These are phyloP conservation scores for Neoboletus magnificus DNA, from an alignment of 768 basidiomycete species.

Conservation along the genomic window DNA sequence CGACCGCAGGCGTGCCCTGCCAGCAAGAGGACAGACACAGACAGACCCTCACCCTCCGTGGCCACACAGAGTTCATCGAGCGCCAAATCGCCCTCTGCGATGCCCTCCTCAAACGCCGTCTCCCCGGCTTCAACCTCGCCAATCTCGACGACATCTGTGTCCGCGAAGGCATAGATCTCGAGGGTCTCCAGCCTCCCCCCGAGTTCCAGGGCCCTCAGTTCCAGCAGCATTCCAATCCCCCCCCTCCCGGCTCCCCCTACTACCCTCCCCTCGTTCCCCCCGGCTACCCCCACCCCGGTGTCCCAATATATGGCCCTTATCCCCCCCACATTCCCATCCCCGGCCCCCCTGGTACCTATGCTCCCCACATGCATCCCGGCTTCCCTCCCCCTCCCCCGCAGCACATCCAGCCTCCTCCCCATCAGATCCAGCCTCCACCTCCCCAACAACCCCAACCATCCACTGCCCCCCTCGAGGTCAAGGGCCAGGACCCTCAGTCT, in stretches of 20 bases:
- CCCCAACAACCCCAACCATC: conserved; percentile 14
- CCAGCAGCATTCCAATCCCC: conserved; percentile 21
- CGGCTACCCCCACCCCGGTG: conserved; percentile 44
- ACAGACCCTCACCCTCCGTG: conserved; percentile 81
- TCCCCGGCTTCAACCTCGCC: conserved; percentile 64
- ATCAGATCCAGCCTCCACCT: conserved; percentile 33
- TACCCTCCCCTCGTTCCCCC: conserved; percentile 39
- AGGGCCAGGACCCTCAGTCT: conserved; percentile 75
- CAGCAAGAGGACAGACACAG: conserved; percentile 88
- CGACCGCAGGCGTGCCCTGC: conserved; percentile 73
- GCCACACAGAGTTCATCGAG: conserved; percentile 81
- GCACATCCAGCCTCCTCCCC: conserved; percentile 35
- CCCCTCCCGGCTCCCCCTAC: conserved; percentile 31
- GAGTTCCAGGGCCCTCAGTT: conserved; percentile 37
- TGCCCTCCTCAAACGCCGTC: conserved; percentile 70
- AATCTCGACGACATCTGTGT: conserved; percentile 62
- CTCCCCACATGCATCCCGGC: conserved; percentile 57
- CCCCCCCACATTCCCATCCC: conserved; percentile 42
- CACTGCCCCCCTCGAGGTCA: conserved; percentile 39
- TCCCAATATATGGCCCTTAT: conserved; percentile 43
- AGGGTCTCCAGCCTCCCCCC: conserved; percentile 23
- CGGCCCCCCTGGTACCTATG: conserved; percentile 43
- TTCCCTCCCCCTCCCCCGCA: conserved; percentile 50
- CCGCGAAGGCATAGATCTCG: conserved; percentile 64
- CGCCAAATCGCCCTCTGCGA: conserved; percentile 75